Conservation (phyloP, 768 basidiomycete genomes). For the Rhizopogon rudus region DNA sequence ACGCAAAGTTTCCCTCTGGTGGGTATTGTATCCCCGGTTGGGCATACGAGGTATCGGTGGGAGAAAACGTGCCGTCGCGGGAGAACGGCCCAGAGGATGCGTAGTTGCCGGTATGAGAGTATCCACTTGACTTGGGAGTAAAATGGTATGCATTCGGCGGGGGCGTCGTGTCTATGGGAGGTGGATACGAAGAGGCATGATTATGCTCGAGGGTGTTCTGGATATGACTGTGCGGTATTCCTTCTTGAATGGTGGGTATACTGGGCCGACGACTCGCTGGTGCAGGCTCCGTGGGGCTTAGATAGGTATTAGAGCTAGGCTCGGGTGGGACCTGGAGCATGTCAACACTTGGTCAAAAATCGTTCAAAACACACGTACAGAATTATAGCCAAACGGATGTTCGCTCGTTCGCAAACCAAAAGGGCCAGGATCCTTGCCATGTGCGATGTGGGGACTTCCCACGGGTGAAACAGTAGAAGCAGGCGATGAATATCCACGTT, state of each 20-base stretch:
- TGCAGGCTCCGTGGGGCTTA: constrained; percentile 17
- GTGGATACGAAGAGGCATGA: constrained; percentile 10
- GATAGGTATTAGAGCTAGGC: constrained; percentile 6
- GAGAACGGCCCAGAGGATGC: constrained; percentile 11
- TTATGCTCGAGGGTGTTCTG: constrained; percentile 10
- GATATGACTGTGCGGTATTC: constrained; percentile 19
- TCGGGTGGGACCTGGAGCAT: constrained; percentile 4
- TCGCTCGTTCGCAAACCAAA: constrained; percentile 19
- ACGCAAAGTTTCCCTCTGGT: constrained; percentile 10
- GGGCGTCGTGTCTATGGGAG: constrained; percentile 10
- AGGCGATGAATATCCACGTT: constrained; percentile 37
- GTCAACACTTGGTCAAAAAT: neutral
- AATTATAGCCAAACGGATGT: constrained; percentile 19
- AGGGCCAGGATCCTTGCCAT: constrained; percentile 17
- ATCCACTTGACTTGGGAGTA: constrained; percentile 3
- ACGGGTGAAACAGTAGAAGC: constrained; percentile 40
- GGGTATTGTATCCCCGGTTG: constrained; percentile 16
- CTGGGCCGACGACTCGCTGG: constrained; percentile 20
- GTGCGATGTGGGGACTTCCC: constrained; percentile 26
- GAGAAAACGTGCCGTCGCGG: constrained; percentile 1
- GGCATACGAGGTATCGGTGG: neutral
- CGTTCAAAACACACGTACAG: constrained; percentile 7
- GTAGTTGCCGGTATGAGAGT: constrained; percentile 10
- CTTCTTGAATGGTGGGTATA: constrained; percentile 14
- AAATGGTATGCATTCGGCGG: constrained; percentile 14